A percentile compares a stretch with the other conserved stretches of the same genome.
Evolutionary conservation across 2,329 filamentous ascomycete species (phyloP).

Genomic region (Aspergillus hortae): DNA sequence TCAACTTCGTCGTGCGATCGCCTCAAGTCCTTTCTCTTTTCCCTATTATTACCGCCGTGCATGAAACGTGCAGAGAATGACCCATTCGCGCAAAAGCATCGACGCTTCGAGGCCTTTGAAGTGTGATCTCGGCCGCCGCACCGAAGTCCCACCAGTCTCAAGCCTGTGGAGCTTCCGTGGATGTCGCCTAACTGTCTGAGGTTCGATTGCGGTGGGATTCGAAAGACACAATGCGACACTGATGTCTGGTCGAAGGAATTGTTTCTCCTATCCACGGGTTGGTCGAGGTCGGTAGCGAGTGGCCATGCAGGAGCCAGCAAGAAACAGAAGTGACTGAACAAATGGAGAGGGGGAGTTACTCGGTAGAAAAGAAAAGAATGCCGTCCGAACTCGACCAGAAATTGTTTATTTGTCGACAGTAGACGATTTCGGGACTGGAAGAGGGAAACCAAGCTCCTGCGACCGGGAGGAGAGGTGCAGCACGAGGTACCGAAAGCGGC

Average conservation of each 20-base stretch:
- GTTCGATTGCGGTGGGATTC: too few relatives aligned
- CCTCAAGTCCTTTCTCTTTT: conserved; percentile 5
- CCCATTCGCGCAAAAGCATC: conserved; percentile 17
- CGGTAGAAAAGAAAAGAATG: background rate
- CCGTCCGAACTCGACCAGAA: background rate
- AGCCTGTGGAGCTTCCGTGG: background rate
- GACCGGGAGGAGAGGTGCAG: conserved; percentile 11
- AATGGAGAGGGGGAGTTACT: background rate
- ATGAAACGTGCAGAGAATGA: conserved; percentile 6
- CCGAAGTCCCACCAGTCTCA: background rate
- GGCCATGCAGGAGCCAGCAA: too few relatives aligned
- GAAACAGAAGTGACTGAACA: too few relatives aligned
- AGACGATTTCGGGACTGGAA: conserved; percentile 2
- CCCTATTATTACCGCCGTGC: conserved; percentile 9
- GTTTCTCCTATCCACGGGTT: background rate
- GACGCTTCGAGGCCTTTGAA: background rate
- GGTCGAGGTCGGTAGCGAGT: background rate
- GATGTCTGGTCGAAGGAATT: background rate
- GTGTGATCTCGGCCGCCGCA: conserved; percentile 1
- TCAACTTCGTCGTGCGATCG: conserved; percentile 1
- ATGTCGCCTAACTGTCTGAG: too few relatives aligned
- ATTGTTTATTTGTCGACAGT: conserved; percentile 6
- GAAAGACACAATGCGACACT: too few relatives aligned
- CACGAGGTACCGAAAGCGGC: conserved; percentile 17
- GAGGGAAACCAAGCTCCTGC: conserved; percentile 6